phyloP scores from a whole-genome alignment of 2,329 filamentous ascomycete genomes.

The Fusarium buharicum region DNA sequence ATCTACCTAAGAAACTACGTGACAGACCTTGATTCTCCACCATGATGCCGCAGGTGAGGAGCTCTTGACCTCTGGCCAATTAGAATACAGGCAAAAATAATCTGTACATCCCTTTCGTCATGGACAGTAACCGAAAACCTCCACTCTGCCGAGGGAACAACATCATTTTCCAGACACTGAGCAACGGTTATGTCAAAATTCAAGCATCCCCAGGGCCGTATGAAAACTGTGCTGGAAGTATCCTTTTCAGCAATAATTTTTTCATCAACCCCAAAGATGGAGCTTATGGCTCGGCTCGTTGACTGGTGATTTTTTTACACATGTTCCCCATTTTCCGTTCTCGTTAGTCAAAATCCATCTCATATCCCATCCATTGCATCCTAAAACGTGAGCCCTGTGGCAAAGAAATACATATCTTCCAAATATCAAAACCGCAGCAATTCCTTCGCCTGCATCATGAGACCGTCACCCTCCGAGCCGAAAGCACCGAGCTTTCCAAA shows the following conservation, averaged over 20 bases:
- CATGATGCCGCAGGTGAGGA: constrained; percentile 9
- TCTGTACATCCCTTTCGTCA: constrained; percentile 47
- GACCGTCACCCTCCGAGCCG: constrained; percentile 20
- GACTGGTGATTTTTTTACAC: not conserved
- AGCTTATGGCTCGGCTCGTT: constrained; percentile 2
- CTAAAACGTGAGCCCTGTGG: not conserved
- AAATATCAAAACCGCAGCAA: not conserved
- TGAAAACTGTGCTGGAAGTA: constrained; percentile 38
- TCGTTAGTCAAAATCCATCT: constrained; percentile 2
- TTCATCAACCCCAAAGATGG: not conserved
- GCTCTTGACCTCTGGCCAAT: constrained; percentile 25
- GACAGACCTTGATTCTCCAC: constrained; percentile 10
- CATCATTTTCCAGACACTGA: constrained; percentile 18
- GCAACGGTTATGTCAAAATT: constrained; percentile 20
- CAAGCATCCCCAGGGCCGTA: constrained; percentile 26
- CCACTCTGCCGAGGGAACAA: constrained; percentile 46
- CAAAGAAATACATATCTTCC: not conserved
- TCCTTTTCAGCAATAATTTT: constrained; percentile 3
- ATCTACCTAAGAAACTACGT: constrained; percentile 12
- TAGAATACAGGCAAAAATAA: constrained; percentile 42
- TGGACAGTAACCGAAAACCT: constrained; percentile 46
- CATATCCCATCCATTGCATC: constrained; percentile 12
- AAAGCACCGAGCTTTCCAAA: constrained; percentile 26
- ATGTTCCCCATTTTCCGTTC: constrained; percentile 12
- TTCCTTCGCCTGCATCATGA: constrained; percentile 20